phyloP scores from a whole-genome alignment of 2,329 filamentous ascomycete species.

The Ceratocystis smalleyi region DNA sequence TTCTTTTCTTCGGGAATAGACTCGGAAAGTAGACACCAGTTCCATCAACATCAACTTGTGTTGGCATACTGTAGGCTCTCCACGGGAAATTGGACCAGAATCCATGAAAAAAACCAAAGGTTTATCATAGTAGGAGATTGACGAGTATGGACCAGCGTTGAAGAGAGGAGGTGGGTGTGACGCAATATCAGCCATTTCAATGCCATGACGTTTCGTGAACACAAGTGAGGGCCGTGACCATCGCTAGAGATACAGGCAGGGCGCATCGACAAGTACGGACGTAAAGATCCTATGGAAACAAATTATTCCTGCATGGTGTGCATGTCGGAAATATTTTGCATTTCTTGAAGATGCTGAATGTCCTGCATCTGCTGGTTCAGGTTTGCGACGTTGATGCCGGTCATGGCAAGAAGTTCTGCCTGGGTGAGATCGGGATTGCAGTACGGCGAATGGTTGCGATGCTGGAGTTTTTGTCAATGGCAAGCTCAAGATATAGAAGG shows the following conservation, averaged over 20 bases:
- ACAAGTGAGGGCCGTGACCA: conserved; percentile 1
- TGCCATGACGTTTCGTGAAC: not conserved
- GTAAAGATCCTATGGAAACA: not conserved
- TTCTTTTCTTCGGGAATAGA: not conserved
- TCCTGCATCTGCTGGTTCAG: conserved; percentile 13
- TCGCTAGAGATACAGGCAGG: not conserved
- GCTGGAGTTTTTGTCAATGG: conserved; percentile 11
- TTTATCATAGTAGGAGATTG: not conserved
- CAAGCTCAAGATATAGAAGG: not conserved
- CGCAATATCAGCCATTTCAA: not conserved
- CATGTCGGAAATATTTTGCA: conserved; percentile 15
- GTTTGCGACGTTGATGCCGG: conserved; percentile 14
- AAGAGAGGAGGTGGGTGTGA: not conserved
- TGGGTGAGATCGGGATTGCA: conserved; percentile 18
- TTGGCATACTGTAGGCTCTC: not conserved
- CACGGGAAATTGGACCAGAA: not conserved
- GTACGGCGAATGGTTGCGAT: conserved; percentile 18
- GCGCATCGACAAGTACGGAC: not conserved
- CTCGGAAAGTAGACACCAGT: not conserved
- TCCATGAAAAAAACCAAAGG: not conserved
- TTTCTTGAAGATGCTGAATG: conserved; percentile 13
- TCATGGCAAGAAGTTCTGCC: conserved; percentile 17
- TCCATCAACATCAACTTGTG: not conserved
- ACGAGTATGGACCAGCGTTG: not conserved
- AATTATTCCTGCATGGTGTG: conserved; percentile 16